Conservation (phyloP, 1,284 basidiomycete genomes). For the Inonotus hispidus region DNA sequence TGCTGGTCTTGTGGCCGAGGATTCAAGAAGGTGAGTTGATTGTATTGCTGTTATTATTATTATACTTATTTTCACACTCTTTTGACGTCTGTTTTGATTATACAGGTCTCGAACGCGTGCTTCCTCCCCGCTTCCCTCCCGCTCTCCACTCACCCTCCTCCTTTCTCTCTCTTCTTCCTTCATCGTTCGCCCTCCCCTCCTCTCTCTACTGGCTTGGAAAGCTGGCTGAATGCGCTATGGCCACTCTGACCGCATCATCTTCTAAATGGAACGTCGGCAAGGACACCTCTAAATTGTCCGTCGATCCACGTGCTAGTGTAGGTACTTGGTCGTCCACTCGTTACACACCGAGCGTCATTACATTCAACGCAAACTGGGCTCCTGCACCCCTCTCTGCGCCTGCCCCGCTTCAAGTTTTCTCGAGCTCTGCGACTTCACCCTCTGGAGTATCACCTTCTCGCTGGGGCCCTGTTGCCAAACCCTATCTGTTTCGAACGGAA, state of each 20-base stretch:
- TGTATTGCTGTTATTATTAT: not conserved
- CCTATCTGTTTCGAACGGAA: not conserved
- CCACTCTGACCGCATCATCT: not conserved
- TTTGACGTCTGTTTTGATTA: not conserved
- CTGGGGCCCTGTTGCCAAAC: not conserved
- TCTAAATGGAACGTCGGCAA: not conserved
- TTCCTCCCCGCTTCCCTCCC: not conserved
- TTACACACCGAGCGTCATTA: slow-evolving; percentile 8
- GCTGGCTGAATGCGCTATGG: not conserved
- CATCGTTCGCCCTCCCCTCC: not conserved
- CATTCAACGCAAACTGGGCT: slow-evolving; percentile 12
- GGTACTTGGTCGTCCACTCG: not conserved
- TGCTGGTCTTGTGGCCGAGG: not conserved
- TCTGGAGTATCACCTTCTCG: not conserved
- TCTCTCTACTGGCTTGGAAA: not conserved
- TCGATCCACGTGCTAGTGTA: not conserved
- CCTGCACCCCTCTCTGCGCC: not conserved
- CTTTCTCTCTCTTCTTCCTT: not conserved
- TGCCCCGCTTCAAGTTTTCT: not conserved
- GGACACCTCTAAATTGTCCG: not conserved
- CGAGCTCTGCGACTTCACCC: not conserved
- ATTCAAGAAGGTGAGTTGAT: not conserved
- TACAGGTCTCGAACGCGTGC: not conserved
- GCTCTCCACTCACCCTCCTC: not conserved
- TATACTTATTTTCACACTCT: not conserved